phyloP scores from a whole-genome alignment of 2,329 filamentous ascomycete genomes.

The Nothophaeocryptopus gaeumannii region DNA sequence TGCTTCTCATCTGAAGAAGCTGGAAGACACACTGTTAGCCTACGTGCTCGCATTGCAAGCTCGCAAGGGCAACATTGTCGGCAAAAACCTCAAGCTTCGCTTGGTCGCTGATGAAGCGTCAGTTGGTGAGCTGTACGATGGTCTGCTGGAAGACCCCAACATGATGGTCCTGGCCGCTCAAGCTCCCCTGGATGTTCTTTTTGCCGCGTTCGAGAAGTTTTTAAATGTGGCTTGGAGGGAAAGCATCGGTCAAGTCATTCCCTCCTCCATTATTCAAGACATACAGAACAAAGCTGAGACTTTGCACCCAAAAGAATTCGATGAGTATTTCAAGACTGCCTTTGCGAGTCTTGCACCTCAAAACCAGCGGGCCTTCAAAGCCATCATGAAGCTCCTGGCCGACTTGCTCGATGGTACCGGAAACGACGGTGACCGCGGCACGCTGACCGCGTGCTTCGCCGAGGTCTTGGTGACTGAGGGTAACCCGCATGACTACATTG shows the following conservation, averaged over 20 bases:
- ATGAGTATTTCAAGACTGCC: conserved; percentile 55
- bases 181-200: conserved; percentile 76
- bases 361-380: conserved; percentile 72
- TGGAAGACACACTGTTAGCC: conserved; percentile 82
- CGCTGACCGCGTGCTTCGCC: conserved; percentile 82
- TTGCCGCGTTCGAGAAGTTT: conserved; percentile 92
- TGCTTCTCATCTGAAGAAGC: conserved; percentile 62
- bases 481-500: conserved; percentile 78
- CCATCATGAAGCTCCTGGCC: conserved; percentile 79
- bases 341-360: conserved; percentile 55
- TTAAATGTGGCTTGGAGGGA: conserved; percentile 83
- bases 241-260: conserved; percentile 81
- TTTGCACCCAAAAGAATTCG: conserved; percentile 68
- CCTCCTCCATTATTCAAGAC: conserved; percentile 65
- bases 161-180: conserved; percentile 74
- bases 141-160: conserved; percentile 76
- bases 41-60: conserved; percentile 80
- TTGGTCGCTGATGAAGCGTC: conserved; percentile 69
- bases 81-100: conserved; percentile 69
- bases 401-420: conserved; percentile 85
- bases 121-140: conserved; percentile 89
- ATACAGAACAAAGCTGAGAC: conserved; percentile 66
- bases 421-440: conserved; percentile 86
- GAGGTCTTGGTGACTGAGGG: conserved; percentile 79
- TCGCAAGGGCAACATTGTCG: conserved; percentile 82